phyloP scores from a whole-genome alignment of 1,139 yeast genomes.

The Protomyces inouyei region DNA sequence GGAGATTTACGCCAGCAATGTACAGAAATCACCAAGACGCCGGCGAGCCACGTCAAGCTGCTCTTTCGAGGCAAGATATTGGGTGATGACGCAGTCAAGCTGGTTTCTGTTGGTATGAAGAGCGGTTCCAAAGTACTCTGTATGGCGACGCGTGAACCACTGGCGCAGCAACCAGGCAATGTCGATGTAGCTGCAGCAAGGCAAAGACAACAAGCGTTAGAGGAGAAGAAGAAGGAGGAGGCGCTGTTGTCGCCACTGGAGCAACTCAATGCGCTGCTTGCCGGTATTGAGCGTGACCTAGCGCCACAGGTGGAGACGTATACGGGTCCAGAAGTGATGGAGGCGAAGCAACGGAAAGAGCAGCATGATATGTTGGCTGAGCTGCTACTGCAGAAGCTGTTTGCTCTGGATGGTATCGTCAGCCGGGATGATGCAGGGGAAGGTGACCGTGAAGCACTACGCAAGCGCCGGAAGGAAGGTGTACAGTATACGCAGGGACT shows the following conservation, averaged over 20 bases:
- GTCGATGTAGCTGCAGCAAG: not conserved
- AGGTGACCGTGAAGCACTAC: conserved; percentile 8
- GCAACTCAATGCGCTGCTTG: conserved; percentile 4
- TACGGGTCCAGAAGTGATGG: not conserved
- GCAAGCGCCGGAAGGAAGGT: conserved; percentile 21
- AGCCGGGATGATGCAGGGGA: conserved; percentile 17
- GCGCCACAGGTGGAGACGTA: conserved; percentile 11
- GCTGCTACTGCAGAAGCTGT: conserved; percentile 9
- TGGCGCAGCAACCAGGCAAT: not conserved
- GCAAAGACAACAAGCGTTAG: not conserved
- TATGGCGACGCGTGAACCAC: conserved; percentile 14
- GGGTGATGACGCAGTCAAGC: conserved; percentile 7
- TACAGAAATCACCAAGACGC: conserved; percentile 18
- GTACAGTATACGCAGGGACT: conserved; percentile 25
- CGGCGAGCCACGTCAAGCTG: conserved; percentile 5
- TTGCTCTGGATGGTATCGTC: conserved; percentile 19
- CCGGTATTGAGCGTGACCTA: not conserved
- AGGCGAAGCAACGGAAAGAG: conserved; percentile 18
- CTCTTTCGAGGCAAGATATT: conserved; percentile 21
- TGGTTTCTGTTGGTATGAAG: conserved; percentile 19
- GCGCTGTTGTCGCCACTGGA: conserved; percentile 1
- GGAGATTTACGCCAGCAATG: conserved; percentile 19
- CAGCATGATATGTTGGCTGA: conserved; percentile 20
- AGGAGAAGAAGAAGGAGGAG: not conserved
- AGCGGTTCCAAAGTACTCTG: conserved; percentile 18